phyloP scores from a whole-genome alignment of 2,329 filamentous ascomycete genomes.

The Diaporthe ilicicola region DNA sequence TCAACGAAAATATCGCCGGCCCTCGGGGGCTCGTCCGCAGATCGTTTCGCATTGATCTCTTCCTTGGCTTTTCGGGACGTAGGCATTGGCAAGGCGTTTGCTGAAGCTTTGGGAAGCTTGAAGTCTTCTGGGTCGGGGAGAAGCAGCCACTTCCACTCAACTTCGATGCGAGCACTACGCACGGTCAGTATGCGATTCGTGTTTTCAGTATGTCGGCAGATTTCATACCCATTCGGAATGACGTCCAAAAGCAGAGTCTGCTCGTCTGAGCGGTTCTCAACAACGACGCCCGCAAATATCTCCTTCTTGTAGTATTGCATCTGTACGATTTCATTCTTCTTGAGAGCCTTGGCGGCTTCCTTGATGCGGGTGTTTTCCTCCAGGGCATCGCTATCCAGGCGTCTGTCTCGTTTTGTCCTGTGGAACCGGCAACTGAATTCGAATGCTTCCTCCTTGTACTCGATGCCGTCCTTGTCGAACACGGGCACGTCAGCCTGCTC shows the following conservation, averaged over 20 bases:
- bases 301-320: conserved; percentile 85
- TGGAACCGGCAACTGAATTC: conserved; percentile 97
- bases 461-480: conserved; percentile 88
- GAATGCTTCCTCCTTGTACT: conserved; percentile 91
- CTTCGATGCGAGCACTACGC: conserved; percentile 74
- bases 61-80: conserved; percentile 69
- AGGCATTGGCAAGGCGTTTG: conserved; percentile 76
- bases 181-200: conserved; percentile 49
- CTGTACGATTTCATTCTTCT: conserved; percentile 82
- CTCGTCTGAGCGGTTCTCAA: conserved; percentile 83
- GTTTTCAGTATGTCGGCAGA: neutral
- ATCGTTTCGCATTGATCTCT: conserved; percentile 72
- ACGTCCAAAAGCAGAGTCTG: conserved; percentile 81
- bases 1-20: conserved; percentile 74
- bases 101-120: conserved; percentile 77
- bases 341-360: conserved; percentile 73
- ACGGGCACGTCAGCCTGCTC: conserved; percentile 87
- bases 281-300: conserved; percentile 88
- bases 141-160: conserved; percentile 86
- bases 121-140: conserved; percentile 77
- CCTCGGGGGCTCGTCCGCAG: conserved; percentile 68
- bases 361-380: conserved; percentile 76
- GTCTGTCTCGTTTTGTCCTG: conserved; percentile 84
- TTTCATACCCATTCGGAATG: conserved; percentile 80
- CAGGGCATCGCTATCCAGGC: conserved; percentile 71